Base-by-base conservation (phyloP, 75 land plant species). In the Ceratopteris richardii region DNA sequence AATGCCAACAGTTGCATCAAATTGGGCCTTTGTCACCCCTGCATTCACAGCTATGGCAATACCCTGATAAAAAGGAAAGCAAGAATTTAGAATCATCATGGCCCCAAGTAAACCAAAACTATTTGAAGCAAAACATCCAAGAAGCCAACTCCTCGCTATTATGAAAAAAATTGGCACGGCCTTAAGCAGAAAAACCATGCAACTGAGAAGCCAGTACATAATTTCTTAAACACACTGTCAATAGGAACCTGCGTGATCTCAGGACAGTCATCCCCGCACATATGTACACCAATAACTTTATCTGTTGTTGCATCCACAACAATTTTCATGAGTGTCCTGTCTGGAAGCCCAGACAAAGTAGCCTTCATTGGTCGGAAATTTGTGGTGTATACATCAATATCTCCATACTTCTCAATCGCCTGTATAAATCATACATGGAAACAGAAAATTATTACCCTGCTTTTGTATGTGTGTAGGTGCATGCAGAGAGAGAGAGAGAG, bases 201-300 rank as follows among this genome's bases (percentile, higher is more conserved):
- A 4, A 33, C 9, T 33, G 7, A 33, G 37, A 33, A 33, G 3
- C 37, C 3, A 9, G 9, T 33, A 4, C 9, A 9, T 33, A 33
- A 33, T 33, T 3, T n/a, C n/a, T n/a, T n/a, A n/a, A n/a, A n/a
- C n/a, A n/a, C n/a, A n/a, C n/a, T n/a, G n/a, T n/a, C n/a, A n/a
- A n/a, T n/a, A 33, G 26, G 63, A 46, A 90, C 99, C 99, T 95
- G 99, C 31, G 80, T 31, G 44, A 90, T 95, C 64, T 90, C 99
- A 44, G 97, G 80, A 52, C 88, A 30, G 58, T 90, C 97, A 14
- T 95, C 99, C 44, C 97, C 99, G 64, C 99, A 95, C 88, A 95
- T 84, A 58, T 90, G 97, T 44, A 90, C 72, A 1, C 99, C 99
- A 12, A 90, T 36, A 63, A 95, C 97, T 66, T 80, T 84, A 66